Conservation (phyloP, 75 land plant genomes). For the Cunninghamia lanceolata region DNA sequence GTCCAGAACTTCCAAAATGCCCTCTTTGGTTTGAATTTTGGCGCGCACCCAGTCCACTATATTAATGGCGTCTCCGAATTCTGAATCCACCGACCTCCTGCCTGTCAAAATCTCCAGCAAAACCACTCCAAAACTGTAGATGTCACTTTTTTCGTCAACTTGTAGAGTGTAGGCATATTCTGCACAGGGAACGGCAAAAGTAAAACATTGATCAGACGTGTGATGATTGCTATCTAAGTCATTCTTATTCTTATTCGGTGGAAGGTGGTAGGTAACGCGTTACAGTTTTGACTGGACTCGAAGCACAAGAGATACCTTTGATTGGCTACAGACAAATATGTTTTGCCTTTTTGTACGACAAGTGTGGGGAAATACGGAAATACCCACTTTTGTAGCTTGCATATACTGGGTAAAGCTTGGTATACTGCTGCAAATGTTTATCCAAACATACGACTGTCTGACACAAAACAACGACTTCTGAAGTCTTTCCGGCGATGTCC, state of each 20-base stretch:
- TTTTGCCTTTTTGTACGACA: not conserved
- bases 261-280: not conserved
- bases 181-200: constrained; percentile 20
- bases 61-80: constrained; percentile 73
- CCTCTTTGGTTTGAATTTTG: constrained; percentile 46
- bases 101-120: constrained; percentile 67
- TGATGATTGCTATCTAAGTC: not conserved
- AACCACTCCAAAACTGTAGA: constrained; percentile 87
- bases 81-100: constrained; percentile 58
- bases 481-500: not conserved
- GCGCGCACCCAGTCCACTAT: constrained; percentile 79
- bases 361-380: not conserved
- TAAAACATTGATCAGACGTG: not conserved
- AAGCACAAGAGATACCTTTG: not conserved
- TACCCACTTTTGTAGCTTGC: not conserved
- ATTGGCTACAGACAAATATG: not conserved
- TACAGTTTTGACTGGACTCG: not conserved
- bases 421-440: not conserved
- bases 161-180: constrained; percentile 88
- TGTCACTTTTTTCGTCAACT: constrained; percentile 88
- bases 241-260: not conserved
- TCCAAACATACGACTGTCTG: not conserved
- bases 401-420: not conserved
- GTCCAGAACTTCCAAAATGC: constrained; percentile 37
- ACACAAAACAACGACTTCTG: not conserved